Evolutionary conservation across 2,329 filamentous ascomycete species (phyloP), one percentile per base, ranked within the genome.

Genomic region (Microdochium nivale): DNA sequence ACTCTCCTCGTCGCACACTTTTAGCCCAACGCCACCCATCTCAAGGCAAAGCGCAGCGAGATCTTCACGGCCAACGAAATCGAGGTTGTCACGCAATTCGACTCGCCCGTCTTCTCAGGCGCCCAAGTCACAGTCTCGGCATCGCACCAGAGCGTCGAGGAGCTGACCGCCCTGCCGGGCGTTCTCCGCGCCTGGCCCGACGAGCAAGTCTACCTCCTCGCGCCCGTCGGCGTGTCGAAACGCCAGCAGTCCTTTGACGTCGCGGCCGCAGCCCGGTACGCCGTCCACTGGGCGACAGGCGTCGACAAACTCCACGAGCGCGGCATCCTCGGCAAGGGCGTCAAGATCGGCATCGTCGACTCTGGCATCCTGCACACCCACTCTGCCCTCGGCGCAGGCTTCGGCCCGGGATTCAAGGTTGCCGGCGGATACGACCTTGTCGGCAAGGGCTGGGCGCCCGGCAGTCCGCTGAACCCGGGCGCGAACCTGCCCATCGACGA

Each of bases 251-350:
- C 40, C 9, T 16, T 7, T 19, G 23, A 7, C 40, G n/a, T 3
- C 8, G 40, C 21, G 5, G 40, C 21, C 8, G 40, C 40, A 7
- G 3, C 40, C 9, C 16, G 19, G 10, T 54, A 56, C 49, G 32
- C 33, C 32, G 23, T 49, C 32, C 48, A 49, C 48, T 37, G n/a
- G 21, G 57, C 56, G 54, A 56, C 58, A 10, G 58, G 58, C 3
- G 58, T 60, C 16, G 56, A 60, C 50, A 58, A 59, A 40, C 52
- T 60, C 10, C 58, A 51, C 24, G 25, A 51, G 21, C 52, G 56
- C 21, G 56, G 56, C 25, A 54, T 54, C 32, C 23, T 52, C 10
- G 58, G 58, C 23, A 49, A 49, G 25, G 58, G 56, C 8, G 53
- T 59, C 27, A 53, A 53, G 5, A 48, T 60, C 13, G 58, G 55